These are phyloP conservation scores for Clitopilus hobsonii DNA, from an alignment of 768 basidiomycete species.

Conservation along the genomic window DNA sequence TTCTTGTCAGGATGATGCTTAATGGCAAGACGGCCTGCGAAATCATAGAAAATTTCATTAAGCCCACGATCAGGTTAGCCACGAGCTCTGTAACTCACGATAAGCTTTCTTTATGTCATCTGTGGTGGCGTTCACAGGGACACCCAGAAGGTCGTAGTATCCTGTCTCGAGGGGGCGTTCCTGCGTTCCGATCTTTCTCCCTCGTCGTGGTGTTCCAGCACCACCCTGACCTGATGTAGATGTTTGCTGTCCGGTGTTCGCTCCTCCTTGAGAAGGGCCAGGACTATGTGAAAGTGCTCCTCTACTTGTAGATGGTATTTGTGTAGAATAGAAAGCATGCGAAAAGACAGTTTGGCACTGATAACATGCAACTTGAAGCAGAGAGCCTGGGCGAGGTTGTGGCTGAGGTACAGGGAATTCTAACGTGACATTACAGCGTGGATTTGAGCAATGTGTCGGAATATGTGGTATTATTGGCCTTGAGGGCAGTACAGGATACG, in stretches of 20 bases:
- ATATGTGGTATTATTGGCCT: slow-evolving; percentile 66
- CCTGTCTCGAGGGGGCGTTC: slow-evolving; percentile 83
- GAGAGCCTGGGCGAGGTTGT: slow-evolving; percentile 46
- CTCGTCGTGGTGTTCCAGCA: slow-evolving; percentile 32
- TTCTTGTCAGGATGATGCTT: slow-evolving; percentile 94
- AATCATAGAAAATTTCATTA: neutral
- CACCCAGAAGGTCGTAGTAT: slow-evolving; percentile 86
- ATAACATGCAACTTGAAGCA: slow-evolving; percentile 69
- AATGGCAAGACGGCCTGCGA: slow-evolving; percentile 73
- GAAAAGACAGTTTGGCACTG: slow-evolving; percentile 55
- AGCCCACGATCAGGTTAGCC: neutral
- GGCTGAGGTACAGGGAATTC: slow-evolving; percentile 70
- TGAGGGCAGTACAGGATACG: slow-evolving; percentile 53
- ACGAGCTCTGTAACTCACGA: slow-evolving; percentile 40
- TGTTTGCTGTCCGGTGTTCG: slow-evolving; percentile 8
- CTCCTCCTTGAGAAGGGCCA: neutral
- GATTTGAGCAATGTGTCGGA: slow-evolving; percentile 49
- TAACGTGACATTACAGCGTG: slow-evolving; percentile 45
- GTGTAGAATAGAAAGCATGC: slow-evolving; percentile 66
- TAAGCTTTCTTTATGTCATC: slow-evolving; percentile 93
- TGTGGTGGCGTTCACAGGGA: slow-evolving; percentile 66
- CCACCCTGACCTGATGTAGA: slow-evolving; percentile 17
- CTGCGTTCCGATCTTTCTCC: slow-evolving; percentile 84
- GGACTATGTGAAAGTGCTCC: neutral
- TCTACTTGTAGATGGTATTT: slow-evolving; percentile 35